These are phyloP conservation scores for Boletus edulis DNA, from an alignment of 768 basidiomycete species.

Conservation along the genomic window DNA sequence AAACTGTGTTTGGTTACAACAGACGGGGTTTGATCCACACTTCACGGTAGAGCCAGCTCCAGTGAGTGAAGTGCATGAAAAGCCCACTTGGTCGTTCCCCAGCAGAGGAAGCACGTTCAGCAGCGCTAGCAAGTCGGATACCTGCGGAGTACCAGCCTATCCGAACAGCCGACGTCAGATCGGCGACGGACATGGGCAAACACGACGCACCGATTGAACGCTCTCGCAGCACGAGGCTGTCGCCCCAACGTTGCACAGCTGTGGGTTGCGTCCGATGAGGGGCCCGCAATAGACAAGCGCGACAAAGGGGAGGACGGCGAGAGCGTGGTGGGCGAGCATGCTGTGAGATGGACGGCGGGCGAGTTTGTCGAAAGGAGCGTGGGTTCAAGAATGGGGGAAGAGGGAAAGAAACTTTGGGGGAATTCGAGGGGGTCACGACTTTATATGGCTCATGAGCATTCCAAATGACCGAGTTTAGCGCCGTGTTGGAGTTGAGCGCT, in stretches of 20 bases:
- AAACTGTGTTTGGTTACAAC: slow-evolving; percentile 19
- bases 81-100: slow-evolving; percentile 12
- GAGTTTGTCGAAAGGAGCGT: slow-evolving; percentile 21
- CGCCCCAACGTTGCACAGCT: slow-evolving; percentile 17
- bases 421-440: slow-evolving; percentile 2
- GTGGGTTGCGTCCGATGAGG: slow-evolving; percentile 23
- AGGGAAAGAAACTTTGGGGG: slow-evolving; percentile 7
- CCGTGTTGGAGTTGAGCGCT: background rate
- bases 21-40: slow-evolving; percentile 21
- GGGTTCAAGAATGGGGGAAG: slow-evolving; percentile 12
- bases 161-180: slow-evolving; percentile 3
- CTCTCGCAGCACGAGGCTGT: slow-evolving; percentile 21
- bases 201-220: slow-evolving; percentile 15
- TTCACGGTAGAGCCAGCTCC: slow-evolving; percentile 24
- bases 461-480: slow-evolving; percentile 8
- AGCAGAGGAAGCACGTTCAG: background rate
- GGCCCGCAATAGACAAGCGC: slow-evolving; percentile 17
- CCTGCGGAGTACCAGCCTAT: slow-evolving; percentile 12
- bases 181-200: background rate
- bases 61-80: slow-evolving; percentile 17
- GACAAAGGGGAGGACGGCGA: slow-evolving; percentile 19
- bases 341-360: slow-evolving; percentile 2
- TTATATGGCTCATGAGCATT: slow-evolving; percentile 20
- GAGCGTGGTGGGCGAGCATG: slow-evolving; percentile 14
- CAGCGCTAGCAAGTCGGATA: background rate